These are phyloP conservation scores for Trypanosoma cruzi DNA, from an alignment of 208 protist species.

Conservation along the genomic window DNA sequence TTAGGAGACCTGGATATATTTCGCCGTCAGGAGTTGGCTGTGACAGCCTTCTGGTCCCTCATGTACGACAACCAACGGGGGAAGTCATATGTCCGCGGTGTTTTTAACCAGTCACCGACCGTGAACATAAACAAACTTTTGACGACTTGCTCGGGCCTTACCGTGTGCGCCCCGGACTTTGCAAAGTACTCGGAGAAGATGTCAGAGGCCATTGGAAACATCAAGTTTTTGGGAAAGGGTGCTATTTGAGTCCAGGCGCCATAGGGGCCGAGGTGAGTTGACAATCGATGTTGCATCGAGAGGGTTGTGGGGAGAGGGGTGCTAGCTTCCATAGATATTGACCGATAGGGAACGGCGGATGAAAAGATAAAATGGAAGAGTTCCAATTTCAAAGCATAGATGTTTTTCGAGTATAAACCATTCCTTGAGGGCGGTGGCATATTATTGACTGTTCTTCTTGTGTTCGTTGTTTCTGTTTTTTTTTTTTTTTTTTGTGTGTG, in stretches of 20 bases:
- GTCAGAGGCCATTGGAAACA: conserved; percentile 23
- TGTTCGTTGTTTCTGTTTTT: background rate
- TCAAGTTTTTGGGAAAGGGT: conserved; percentile 22
- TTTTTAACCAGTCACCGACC: conserved; percentile 32
- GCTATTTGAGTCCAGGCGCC: background rate
- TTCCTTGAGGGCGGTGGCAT: background rate
- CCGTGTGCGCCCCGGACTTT: background rate
- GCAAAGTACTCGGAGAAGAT: conserved; percentile 16
- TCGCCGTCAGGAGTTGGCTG: conserved; percentile 42
- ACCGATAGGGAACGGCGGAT: background rate
- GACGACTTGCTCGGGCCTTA: conserved; percentile 5
- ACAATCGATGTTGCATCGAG: background rate
- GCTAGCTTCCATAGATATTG: too few species aligned
- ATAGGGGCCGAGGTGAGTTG: background rate
- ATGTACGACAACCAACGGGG: conserved; percentile 51
- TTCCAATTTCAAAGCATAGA: background rate
- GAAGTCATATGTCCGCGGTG: conserved; percentile 42
- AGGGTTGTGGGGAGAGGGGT: background rate
- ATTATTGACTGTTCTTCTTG: background rate
- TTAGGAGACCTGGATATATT: conserved; percentile 10
- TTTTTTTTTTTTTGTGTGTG: background rate
- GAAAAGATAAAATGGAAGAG: conserved; percentile 7
- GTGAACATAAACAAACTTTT: conserved; percentile 28
- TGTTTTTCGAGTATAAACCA: background rate
- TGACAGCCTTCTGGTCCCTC: conserved; percentile 51